These are phyloP conservation scores for Lodderomyces metapsilosis DNA, from an alignment of 1,139 yeast genomes.

Conservation along the genomic window DNA sequence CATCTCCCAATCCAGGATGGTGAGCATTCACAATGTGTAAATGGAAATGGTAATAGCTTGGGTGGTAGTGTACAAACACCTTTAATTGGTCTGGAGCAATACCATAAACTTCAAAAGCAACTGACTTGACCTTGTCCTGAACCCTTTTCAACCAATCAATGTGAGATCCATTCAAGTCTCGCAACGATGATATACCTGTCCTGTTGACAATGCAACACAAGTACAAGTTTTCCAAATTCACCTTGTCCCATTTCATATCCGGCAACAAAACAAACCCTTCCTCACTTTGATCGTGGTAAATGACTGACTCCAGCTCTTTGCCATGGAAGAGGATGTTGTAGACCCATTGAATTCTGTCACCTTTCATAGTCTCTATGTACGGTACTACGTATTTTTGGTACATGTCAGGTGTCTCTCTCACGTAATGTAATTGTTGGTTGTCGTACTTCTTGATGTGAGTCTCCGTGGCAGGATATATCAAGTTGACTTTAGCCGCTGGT, in stretches of 20 bases:
- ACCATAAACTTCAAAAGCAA: slow-evolving; percentile 45
- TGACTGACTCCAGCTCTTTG: slow-evolving; percentile 78
- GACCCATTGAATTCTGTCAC: slow-evolving; percentile 86
- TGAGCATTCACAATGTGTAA: slow-evolving; percentile 80
- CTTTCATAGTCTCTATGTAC: slow-evolving; percentile 73
- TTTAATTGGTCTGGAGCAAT: slow-evolving; percentile 53
- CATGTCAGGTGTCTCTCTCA: slow-evolving; percentile 78
- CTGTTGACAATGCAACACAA: slow-evolving; percentile 76
- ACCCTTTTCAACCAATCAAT: slow-evolving; percentile 53
- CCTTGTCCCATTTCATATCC: slow-evolving; percentile 93
- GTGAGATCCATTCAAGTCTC: slow-evolving; percentile 69
- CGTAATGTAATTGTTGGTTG: slow-evolving; percentile 54
- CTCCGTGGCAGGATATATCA: slow-evolving; percentile 88
- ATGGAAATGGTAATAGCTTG: slow-evolving; percentile 94
- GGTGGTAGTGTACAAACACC: slow-evolving; percentile 86
- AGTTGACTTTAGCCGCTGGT: slow-evolving; percentile 70
- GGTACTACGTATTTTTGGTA: slow-evolving; percentile 66
- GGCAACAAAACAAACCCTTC: slow-evolving; percentile 65
- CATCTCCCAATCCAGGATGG: slow-evolving; percentile 72
- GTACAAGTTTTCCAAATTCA: slow-evolving; percentile 66
- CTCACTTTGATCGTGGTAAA: slow-evolving; percentile 52
- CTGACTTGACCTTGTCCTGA: slow-evolving; percentile 40
- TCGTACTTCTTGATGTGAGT: slow-evolving; percentile 77
- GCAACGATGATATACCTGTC: slow-evolving; percentile 65
- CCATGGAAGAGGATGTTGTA: slow-evolving; percentile 78